Percentiles rank a stretch among this genome's conserved stretches.
phyloP scores from a whole-genome alignment of 2,329 filamentous ascomycete species.

The Colletotrichum sp. region DNA sequence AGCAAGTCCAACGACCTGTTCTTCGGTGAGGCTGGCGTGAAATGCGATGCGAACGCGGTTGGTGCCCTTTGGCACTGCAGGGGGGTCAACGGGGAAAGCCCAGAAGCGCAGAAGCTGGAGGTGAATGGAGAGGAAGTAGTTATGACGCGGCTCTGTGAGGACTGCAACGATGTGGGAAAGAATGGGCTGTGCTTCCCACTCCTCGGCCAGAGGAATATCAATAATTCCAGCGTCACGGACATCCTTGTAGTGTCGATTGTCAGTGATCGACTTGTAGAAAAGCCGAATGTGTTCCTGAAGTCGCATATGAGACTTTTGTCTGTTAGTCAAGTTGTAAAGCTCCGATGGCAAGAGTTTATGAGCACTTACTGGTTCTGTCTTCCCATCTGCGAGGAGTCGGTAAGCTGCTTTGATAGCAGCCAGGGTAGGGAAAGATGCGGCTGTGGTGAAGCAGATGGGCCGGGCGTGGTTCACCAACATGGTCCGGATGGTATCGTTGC shows the following conservation, averaged over 20 bases:
- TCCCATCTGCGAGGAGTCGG: slow-evolving; percentile 17
- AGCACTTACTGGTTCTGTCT: background rate
- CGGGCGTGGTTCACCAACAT: slow-evolving; percentile 25
- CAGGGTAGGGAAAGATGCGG: slow-evolving; percentile 25
- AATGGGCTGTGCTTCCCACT: slow-evolving; percentile 26
- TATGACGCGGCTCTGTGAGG: slow-evolving; percentile 27
- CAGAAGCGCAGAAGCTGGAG: slow-evolving; percentile 24
- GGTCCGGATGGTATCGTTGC: slow-evolving; percentile 21
- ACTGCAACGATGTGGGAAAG: slow-evolving; percentile 34
- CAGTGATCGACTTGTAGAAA: slow-evolving; percentile 30
- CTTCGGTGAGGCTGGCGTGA: slow-evolving; percentile 43
- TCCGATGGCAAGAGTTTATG: background rate
- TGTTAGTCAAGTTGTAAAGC: background rate
- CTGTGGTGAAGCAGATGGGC: slow-evolving; percentile 23
- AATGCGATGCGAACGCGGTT: slow-evolving; percentile 43
- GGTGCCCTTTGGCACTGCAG: slow-evolving; percentile 43
- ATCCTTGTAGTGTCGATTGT: slow-evolving; percentile 25
- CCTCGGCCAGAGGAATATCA: slow-evolving; percentile 29
- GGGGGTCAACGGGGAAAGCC: slow-evolving; percentile 37
- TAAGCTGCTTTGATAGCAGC: slow-evolving; percentile 25
- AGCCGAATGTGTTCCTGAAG: background rate
- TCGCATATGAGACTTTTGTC: background rate
- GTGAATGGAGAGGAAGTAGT: slow-evolving; percentile 28
- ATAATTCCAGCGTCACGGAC: slow-evolving; percentile 31
- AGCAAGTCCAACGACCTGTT: slow-evolving; percentile 31